Evolutionary conservation across 2,329 filamentous ascomycete genomes (phyloP).

Genomic region (Verticillium alfalfae): DNA sequence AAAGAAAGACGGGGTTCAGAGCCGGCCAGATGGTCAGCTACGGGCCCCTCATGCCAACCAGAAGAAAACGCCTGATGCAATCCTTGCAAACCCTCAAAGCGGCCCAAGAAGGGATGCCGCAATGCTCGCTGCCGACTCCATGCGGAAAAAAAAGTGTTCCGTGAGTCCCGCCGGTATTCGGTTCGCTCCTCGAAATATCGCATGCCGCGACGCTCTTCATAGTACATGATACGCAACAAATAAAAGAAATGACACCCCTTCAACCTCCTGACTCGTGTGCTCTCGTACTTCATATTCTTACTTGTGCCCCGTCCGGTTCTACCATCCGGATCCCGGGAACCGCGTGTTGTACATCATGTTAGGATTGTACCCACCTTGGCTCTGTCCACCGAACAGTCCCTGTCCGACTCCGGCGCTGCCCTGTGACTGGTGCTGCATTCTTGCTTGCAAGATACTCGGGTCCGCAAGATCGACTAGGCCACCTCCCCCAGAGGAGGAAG

Average conservation of each 20-base stretch:
- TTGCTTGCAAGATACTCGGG: conserved; percentile 98
- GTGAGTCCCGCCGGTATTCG: conserved; percentile 5
- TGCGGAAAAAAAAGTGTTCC: conserved; percentile 1
- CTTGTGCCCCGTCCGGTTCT: conserved; percentile 3
- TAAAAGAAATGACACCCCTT: background rate
- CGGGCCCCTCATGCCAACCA: conserved; percentile 10
- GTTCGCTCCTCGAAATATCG: conserved; percentile 3
- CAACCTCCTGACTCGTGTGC: background rate
- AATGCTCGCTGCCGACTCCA: conserved; percentile 37
- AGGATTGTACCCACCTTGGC: conserved; percentile 92
- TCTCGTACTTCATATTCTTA: background rate
- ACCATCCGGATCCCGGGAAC: conserved; percentile 16
- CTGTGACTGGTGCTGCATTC: conserved; percentile 87
- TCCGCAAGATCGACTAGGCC: conserved; percentile 99
- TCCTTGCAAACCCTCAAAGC: conserved; percentile 22
- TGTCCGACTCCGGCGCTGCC: conserved; percentile 80
- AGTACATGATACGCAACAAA: conserved; percentile 12
- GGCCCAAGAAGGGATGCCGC: conserved; percentile 14
- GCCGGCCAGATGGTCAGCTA: conserved; percentile 8
- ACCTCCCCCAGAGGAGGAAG: conserved; percentile 99
- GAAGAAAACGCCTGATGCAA: conserved; percentile 13
- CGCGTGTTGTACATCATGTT: conserved; percentile 69
- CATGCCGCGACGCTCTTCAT: conserved; percentile 10
- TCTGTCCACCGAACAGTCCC: conserved; percentile 82
- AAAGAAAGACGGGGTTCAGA: conserved; percentile 8